A percentile compares a stretch with the other conserved stretches of the same genome.
phyloP scores from a whole-genome alignment of 2,329 filamentous ascomycete species.

The Colletotrichum australisinense region DNA sequence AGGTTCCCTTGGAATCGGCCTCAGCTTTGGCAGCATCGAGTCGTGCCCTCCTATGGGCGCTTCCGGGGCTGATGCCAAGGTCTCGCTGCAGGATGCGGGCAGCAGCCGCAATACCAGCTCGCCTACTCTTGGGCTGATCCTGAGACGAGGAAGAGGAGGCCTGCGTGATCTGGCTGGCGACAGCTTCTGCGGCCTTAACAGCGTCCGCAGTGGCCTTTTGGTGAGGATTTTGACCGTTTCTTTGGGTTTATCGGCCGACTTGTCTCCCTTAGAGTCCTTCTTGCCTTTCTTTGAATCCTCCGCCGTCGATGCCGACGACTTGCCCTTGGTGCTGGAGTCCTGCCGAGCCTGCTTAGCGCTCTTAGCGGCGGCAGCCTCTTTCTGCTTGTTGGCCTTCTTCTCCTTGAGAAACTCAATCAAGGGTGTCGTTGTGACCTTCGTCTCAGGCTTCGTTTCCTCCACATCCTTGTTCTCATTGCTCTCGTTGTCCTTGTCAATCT shows the following conservation, averaged over 20 bases:
- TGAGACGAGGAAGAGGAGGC: slow-evolving; percentile 43
- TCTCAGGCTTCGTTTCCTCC: slow-evolving; percentile 62
- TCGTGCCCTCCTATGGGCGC: slow-evolving; percentile 70
- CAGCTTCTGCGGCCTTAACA: slow-evolving; percentile 57
- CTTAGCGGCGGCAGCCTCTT: slow-evolving; percentile 66
- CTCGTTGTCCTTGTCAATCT: slow-evolving; percentile 60
- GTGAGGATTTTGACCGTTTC: slow-evolving; percentile 73
- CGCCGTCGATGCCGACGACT: slow-evolving; percentile 43
- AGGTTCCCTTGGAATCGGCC: slow-evolving; percentile 52
- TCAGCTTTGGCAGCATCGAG: slow-evolving; percentile 70
- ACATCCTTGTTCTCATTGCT: slow-evolving; percentile 55
- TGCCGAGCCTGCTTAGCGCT: slow-evolving; percentile 66
- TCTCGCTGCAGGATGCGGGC: slow-evolving; percentile 75
- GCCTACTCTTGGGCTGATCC: slow-evolving; percentile 64
- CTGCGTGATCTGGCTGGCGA: slow-evolving; percentile 52
- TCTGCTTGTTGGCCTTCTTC: slow-evolving; percentile 83
- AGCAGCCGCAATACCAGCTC: slow-evolving; percentile 71
- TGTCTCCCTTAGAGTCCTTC: slow-evolving; percentile 67
- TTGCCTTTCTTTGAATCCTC: slow-evolving; percentile 68
- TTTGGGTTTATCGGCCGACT: slow-evolving; percentile 61
- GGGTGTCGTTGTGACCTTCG: slow-evolving; percentile 83
- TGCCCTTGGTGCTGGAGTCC: slow-evolving; percentile 64
- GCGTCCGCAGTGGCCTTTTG: slow-evolving; percentile 66
- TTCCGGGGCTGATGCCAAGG: slow-evolving; percentile 72
- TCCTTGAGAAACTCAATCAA: slow-evolving; percentile 91